Conservation (phyloP, 768 basidiomycete species). For the Suillus hirtellus region DNA sequence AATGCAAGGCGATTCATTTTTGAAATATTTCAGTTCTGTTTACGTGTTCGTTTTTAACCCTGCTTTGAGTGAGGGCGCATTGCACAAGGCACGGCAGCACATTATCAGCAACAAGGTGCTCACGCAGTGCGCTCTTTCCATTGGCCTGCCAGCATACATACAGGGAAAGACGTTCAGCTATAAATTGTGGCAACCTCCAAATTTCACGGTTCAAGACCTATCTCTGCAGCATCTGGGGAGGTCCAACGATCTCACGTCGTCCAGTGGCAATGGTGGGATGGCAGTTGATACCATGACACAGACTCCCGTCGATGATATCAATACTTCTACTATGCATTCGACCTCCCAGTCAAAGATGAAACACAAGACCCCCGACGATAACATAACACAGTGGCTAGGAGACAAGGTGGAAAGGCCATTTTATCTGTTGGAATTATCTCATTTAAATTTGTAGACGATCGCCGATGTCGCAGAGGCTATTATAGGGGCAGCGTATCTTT, state of each 20-base stretch:
- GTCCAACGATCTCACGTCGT: neutral
- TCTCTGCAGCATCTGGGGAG: neutral
- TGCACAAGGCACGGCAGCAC: constrained; percentile 65
- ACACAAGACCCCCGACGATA: constrained; percentile 43
- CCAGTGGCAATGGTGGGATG: neutral
- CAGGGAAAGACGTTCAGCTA: constrained; percentile 69
- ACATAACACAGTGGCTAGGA: constrained; percentile 58
- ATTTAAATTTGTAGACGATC: constrained; percentile 51
- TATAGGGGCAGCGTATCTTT: constrained; percentile 78
- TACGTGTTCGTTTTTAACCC: constrained; percentile 76
- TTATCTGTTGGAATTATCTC: constrained; percentile 13
- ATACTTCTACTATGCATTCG: too few relatives aligned
- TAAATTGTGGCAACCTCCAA: constrained; percentile 65
- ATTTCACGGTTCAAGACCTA: constrained; percentile 30
- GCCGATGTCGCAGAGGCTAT: constrained; percentile 87
- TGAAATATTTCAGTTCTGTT: constrained; percentile 76
- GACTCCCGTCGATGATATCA: neutral
- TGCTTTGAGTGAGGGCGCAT: constrained; percentile 58
- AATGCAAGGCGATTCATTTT: constrained; percentile 70
- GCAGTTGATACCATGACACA: neutral
- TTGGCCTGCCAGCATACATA: constrained; percentile 71
- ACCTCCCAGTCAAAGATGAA: constrained; percentile 23
- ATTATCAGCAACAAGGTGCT: constrained; percentile 77
- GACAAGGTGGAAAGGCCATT: constrained; percentile 60
- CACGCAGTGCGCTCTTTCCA: constrained; percentile 51